A percentile compares a stretch with the other conserved stretches of the same genome.
phyloP scores from a whole-genome alignment of 1,284 basidiomycete species.

The Ustilago tritici region DNA sequence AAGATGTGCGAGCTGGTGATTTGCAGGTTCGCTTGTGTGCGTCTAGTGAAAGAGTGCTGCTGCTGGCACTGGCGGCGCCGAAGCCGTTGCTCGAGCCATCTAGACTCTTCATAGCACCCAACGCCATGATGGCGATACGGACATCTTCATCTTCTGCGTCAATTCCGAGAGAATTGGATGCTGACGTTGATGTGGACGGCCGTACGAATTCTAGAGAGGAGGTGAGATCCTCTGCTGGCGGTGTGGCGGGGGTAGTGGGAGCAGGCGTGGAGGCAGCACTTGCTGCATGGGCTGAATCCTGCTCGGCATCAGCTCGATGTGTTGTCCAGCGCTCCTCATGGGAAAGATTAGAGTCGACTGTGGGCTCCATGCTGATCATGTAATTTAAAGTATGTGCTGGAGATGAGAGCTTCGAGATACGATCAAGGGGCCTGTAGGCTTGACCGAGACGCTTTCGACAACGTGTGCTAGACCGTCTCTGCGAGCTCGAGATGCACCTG shows the following conservation, averaged over 20 bases:
- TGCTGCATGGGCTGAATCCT: conserved; percentile 14
- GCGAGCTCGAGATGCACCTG: background rate
- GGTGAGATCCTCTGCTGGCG: conserved; percentile 38
- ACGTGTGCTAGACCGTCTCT: background rate
- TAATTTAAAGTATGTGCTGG: background rate
- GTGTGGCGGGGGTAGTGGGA: conserved; percentile 40
- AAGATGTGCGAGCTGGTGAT: conserved; percentile 42
- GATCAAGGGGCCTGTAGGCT: background rate
- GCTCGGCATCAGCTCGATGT: conserved; percentile 38
- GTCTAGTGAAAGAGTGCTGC: conserved; percentile 28
- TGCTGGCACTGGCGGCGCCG: conserved; percentile 18
- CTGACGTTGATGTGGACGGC: conserved; percentile 1
- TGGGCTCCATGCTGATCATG: conserved; percentile 24
- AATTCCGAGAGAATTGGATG: conserved; percentile 41
- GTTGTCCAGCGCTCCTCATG: conserved; percentile 48
- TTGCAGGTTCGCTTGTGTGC: conserved; percentile 26
- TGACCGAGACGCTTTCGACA: background rate
- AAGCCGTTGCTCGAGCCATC: conserved; percentile 40
- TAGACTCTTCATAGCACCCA: conserved; percentile 61
- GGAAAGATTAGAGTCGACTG: conserved; percentile 19
- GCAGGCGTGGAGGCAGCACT: conserved; percentile 50
- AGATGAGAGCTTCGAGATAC: background rate
- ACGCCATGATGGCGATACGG: conserved; percentile 59
- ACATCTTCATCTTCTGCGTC: conserved; percentile 62
- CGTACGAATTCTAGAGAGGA: conserved; percentile 30